Conservation (phyloP, 2,329 filamentous ascomycete species). For the Xylaria sp. region DNA sequence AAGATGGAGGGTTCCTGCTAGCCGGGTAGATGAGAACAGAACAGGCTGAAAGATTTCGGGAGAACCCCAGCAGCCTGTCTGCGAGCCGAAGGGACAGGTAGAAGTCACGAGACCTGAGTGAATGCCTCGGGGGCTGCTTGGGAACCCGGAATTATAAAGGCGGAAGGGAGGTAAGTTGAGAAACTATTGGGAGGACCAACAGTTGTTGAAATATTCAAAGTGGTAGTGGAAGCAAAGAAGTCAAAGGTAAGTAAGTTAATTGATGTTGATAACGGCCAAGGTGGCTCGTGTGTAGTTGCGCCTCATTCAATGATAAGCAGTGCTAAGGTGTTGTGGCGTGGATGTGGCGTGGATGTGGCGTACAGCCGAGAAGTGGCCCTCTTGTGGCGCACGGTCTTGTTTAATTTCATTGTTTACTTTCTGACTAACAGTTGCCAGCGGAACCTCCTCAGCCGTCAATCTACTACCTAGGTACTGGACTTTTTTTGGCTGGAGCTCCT, state of each 20-base stretch:
- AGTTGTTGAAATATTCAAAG: neutral
- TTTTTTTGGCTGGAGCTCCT: neutral
- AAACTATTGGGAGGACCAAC: neutral
- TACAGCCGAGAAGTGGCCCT: neutral
- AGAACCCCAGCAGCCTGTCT: too few relatives aligned
- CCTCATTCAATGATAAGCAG: neutral
- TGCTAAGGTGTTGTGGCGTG: neutral
- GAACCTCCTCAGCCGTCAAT: conserved; percentile 4
- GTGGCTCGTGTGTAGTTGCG: neutral
- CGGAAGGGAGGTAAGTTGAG: neutral
- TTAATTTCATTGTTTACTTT: conserved; percentile 24
- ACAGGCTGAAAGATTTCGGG: too few relatives aligned
- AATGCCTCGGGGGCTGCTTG: neutral
- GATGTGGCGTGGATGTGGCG: neutral
- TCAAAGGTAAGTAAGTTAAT: neutral
- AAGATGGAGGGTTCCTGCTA: neutral
- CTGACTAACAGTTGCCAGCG: conserved; percentile 20
- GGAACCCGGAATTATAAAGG: neutral
- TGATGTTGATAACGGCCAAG: neutral
- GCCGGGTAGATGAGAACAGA: conserved; percentile 12
- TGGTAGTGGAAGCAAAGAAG: neutral
- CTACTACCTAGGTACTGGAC: neutral
- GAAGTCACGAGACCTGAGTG: neutral
- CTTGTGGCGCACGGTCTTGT: neutral
- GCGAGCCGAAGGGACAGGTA: neutral